Conservation (phyloP, 805 yeast species). For the Brettanomyces custersianus region DNA sequence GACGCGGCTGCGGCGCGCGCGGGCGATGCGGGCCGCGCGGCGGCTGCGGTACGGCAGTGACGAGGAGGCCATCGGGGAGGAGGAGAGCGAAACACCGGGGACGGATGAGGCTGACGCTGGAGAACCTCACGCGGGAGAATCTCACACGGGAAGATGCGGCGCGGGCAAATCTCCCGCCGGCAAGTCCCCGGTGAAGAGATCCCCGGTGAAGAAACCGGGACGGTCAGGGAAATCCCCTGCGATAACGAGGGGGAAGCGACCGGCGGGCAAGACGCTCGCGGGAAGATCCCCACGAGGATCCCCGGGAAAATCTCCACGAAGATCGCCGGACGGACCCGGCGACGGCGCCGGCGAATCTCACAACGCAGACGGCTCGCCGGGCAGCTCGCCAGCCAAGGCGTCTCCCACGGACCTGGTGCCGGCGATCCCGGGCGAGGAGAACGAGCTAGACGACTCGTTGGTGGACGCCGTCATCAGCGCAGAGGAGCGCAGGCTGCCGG, state of each 20-base stretch:
- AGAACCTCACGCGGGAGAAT: no score
- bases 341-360: no score
- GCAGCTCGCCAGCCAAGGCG: no score
- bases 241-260: no score
- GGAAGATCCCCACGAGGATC: no score
- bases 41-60: slow-evolving; percentile 5
- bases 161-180: no score
- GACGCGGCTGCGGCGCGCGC: slow-evolving; percentile 58
- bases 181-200: background rate
- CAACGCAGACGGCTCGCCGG: no score
- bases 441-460: slow-evolving; percentile 30
- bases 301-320: no score
- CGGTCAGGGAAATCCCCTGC: background rate
- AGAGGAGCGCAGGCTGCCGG: slow-evolving; percentile 29
- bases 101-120: no score
- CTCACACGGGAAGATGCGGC: no score
- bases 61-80: background rate
- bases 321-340: no score
- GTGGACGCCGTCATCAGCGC: slow-evolving; percentile 33
- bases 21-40: slow-evolving; percentile 39
- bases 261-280: no score
- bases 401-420: background rate
- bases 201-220: background rate
- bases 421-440: slow-evolving; percentile 26
- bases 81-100: background rate